Base-by-base conservation (phyloP, 192 early-diverging fungal species). In the Cetraspora pellucida region DNA sequence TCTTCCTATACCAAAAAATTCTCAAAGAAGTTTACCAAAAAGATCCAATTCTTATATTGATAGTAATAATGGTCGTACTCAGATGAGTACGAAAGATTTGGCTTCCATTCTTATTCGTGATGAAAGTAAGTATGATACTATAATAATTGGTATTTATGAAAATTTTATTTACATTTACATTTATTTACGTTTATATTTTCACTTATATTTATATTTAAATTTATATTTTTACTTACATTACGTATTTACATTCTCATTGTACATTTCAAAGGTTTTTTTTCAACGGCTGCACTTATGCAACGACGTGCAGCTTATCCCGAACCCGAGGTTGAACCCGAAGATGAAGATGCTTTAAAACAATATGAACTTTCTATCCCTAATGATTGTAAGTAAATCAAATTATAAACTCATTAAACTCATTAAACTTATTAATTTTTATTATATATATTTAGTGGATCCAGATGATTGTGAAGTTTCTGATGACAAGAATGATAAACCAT, bases 321-420 rank as follows among this genome's bases (percentile, higher is more conserved):
- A 65, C 19, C 30, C n/a, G 63, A 45, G 43, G 19, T 37, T 3
- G 31, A 43, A 10, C n/a, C 31, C 10, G 63, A 65, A 43, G 63
- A 65, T 45, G 63, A 65, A 65, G 63, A 65, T 65, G 43, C n/a
- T 10, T 19, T 65, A 10, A 31, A 65, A 65, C 63, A 65, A 17
- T 65, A 65, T 37, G 63, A 43, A 65, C 78, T 44, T 43, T 37
- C 27, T 72, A 77, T 74, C 75, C 82, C 27, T 66, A 37, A 37
- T 37, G 37, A 37, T 37, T 37, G 37, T 37, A 37, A 37, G 37
- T 37, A 7, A 37, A 37, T 37, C 7, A 37, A 37, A 37, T 37
- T 37, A 37, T 37, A 1, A 37, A 37, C 37, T 37, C 37, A 37
- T 37, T 37, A 37, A 37, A 37, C 37, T 7, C 7, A 37, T 37